These are phyloP conservation scores for Nakazawaea molendinolei DNA, from an alignment of 805 yeast species.

Conservation along the genomic window DNA sequence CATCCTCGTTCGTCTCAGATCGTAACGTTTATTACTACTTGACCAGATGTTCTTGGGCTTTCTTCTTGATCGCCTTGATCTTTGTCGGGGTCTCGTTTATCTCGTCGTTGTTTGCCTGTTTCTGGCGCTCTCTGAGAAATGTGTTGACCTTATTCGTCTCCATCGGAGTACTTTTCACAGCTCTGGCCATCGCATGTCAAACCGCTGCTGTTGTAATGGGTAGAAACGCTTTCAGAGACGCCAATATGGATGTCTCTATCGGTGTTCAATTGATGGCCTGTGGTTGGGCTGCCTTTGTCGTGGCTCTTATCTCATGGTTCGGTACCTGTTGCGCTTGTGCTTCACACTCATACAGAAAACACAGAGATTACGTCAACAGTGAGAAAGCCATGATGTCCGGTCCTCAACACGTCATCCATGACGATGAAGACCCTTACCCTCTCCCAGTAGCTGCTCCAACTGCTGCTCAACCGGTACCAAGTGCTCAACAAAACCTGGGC, in stretches of 20 bases:
- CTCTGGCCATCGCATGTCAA: conserved; percentile 61
- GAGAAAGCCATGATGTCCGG: conserved; percentile 17
- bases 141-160: conserved; percentile 45
- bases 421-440: conserved; percentile 17
- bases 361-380: conserved; percentile 33
- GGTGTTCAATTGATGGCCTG: conserved; percentile 57
- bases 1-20: conserved; percentile 40
- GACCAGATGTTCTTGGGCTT: conserved; percentile 63
- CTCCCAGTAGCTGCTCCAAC: conserved; percentile 15
- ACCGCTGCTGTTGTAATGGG: conserved; percentile 80
- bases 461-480: conserved; percentile 22
- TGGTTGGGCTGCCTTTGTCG: conserved; percentile 64
- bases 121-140: conserved; percentile 48
- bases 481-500: conserved; percentile 22
- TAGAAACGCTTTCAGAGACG: conserved; percentile 54
- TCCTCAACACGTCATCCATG: conserved; percentile 15
- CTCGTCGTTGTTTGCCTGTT: conserved; percentile 46
- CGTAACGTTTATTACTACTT: conserved; percentile 55
- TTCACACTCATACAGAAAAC: conserved; percentile 43
- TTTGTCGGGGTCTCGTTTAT: conserved; percentile 60
- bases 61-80: conserved; percentile 49
- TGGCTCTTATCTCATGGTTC: conserved; percentile 42
- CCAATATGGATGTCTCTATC: conserved; percentile 36
- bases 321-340: conserved; percentile 45
- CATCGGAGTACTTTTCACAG: conserved; percentile 45